Conservation (phyloP, 2,329 filamentous ascomycete genomes). For the Magnaporthiopsis incrustans region DNA sequence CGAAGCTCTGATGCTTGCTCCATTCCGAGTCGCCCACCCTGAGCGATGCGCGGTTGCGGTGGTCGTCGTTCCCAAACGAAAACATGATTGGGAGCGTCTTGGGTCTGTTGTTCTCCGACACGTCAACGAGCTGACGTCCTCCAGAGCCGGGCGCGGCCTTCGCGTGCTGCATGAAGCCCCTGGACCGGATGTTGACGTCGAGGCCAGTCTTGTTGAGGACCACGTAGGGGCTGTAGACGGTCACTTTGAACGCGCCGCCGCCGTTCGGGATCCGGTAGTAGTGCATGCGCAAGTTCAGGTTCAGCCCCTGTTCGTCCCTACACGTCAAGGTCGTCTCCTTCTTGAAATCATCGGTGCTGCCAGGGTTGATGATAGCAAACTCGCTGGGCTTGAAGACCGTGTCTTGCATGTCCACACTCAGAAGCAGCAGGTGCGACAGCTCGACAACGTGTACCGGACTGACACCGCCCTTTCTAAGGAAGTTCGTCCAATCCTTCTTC, state of each 20-base stretch:
- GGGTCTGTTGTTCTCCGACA: constrained; percentile 42
- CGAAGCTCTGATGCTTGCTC: constrained; percentile 97
- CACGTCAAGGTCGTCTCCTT: constrained; percentile 72
- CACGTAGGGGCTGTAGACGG: constrained; percentile 90
- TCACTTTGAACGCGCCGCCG: constrained; percentile 92
- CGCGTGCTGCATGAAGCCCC: constrained; percentile 77
- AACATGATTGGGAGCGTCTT: constrained; percentile 93
- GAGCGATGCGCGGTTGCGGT: constrained; percentile 80
- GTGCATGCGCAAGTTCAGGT: constrained; percentile 76
- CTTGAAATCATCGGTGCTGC: constrained; percentile 77
- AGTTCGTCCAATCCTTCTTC: constrained; percentile 98
- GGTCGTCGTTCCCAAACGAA: constrained; percentile 81
- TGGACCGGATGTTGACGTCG: constrained; percentile 78
- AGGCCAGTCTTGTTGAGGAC: constrained; percentile 93
- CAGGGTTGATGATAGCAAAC: constrained; percentile 94
- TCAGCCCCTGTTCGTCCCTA: constrained; percentile 75
- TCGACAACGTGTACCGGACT: constrained; percentile 97
- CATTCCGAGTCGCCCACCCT: constrained; percentile 86
- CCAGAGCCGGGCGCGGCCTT: constrained; percentile 50
- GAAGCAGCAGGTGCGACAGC: constrained; percentile 80
- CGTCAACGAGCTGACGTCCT: constrained; percentile 28
- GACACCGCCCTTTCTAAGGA: constrained; percentile 89
- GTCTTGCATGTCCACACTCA: constrained; percentile 96
- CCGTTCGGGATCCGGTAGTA: constrained; percentile 87
- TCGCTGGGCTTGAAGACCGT: constrained; percentile 92